phyloP scores from a whole-genome alignment of 1,284 basidiomycete genomes.

The Cutaneotrichosporon cyanovorans region DNA sequence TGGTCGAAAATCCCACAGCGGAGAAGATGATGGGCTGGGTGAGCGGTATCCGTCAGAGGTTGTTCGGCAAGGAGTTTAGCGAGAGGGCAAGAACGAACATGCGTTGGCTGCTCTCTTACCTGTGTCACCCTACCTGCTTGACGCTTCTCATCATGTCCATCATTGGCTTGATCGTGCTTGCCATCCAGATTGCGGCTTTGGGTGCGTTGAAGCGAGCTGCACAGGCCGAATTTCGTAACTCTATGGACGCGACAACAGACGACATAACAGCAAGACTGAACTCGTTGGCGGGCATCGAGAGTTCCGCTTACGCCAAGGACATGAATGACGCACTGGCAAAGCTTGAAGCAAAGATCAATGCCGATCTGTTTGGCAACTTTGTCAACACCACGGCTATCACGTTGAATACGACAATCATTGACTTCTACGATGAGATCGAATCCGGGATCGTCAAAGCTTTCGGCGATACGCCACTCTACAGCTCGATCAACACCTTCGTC shows the following conservation, averaged over 20 bases:
- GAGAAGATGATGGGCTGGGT: constrained; percentile 15
- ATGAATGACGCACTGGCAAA: constrained; percentile 64
- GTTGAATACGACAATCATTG: constrained; percentile 58
- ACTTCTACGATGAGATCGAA: constrained; percentile 49
- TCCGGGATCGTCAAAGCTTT: constrained; percentile 60
- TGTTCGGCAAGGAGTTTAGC: constrained; percentile 13
- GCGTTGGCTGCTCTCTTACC: constrained; percentile 59
- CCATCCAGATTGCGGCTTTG: constrained; percentile 73
- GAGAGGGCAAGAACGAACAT: constrained; percentile 32
- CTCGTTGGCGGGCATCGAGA: constrained; percentile 68
- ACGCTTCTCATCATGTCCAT: constrained; percentile 83
- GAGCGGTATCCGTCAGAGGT: constrained; percentile 27
- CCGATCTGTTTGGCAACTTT: constrained; percentile 78
- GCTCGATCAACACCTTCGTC: constrained; percentile 77
- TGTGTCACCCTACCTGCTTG: constrained; percentile 81
- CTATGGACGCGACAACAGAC: constrained; percentile 58
- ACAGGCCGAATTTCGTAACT: constrained; percentile 37
- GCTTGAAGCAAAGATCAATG: constrained; percentile 69
- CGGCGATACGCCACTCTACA: constrained; percentile 69
- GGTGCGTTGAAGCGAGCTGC: constrained; percentile 62
- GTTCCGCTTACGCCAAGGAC: constrained; percentile 61
- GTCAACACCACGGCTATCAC: constrained; percentile 82
- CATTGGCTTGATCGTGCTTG: constrained; percentile 78
- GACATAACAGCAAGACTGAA: constrained; percentile 72
- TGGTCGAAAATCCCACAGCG: constrained; percentile 42